Conservation (phyloP, 805 yeast genomes). For the Yarrowia deformans region DNA sequence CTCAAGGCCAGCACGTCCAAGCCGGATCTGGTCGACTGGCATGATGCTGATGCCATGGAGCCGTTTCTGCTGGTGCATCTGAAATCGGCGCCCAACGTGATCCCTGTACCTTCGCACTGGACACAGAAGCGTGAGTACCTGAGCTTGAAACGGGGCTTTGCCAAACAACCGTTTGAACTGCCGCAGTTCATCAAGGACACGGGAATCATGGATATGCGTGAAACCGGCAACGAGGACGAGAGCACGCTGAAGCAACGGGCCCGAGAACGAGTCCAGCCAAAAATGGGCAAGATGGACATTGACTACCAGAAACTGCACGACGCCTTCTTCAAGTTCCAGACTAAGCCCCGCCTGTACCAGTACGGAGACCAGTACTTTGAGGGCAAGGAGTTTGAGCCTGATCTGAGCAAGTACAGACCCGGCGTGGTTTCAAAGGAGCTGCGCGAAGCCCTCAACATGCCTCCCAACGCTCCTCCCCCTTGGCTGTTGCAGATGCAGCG, state of each 20-base stretch:
- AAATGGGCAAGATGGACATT: constrained; percentile 82
- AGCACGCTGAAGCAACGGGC: constrained; percentile 71
- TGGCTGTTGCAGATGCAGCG: constrained; percentile 77
- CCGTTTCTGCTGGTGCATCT: constrained; percentile 71
- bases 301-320: constrained; percentile 83
- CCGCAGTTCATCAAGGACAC: constrained; percentile 82
- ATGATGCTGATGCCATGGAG: constrained; percentile 82
- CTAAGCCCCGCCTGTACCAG: constrained; percentile 70
- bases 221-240: constrained; percentile 58
- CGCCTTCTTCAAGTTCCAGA: constrained; percentile 84
- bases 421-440: constrained; percentile 70
- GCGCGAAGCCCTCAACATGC: constrained; percentile 72
- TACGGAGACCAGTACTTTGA: constrained; percentile 85
- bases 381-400: constrained; percentile 67
- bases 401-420: constrained; percentile 60
- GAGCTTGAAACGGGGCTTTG: constrained; percentile 68
- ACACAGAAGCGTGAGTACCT: constrained; percentile 75
- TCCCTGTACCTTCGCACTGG: constrained; percentile 90
- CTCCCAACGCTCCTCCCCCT: constrained; percentile 69
- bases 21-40: constrained; percentile 87
- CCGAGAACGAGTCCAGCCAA: constrained; percentile 87
- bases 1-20: constrained; percentile 65
- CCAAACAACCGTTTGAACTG: constrained; percentile 73
- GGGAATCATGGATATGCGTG: constrained; percentile 87
- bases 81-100: constrained; percentile 68